Base-by-base conservation (phyloP, 2,329 filamentous ascomycete species). In the Malbranchea zuffiana region DNA sequence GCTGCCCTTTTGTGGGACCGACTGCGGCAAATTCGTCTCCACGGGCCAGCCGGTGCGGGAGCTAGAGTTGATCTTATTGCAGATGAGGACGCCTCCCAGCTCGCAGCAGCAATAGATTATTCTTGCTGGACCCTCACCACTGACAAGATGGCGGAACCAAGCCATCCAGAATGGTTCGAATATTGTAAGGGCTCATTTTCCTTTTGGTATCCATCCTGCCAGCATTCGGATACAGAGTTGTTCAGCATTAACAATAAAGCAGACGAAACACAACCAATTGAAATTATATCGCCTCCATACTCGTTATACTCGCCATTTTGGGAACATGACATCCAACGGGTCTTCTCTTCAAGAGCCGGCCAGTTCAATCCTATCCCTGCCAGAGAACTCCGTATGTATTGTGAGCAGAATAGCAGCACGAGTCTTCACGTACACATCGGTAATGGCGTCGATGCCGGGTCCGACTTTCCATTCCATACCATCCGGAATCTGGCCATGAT, bases 401-500 rank as follows among this genome's bases (percentile, higher is more conserved):
- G 23, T 23, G 41, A 44, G 16, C 39, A 40, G 20, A 45, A 45
- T 24, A 28, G 28, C 10, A 42, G 30, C 21, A 44, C 45, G 8
- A 40, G 34, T 21, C 17, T 47, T 18, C 43, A 45, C 25, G 37
- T 45, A 13, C 43, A 42, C n/a, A 41, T 45, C 18, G 45, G 41
- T 15, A 45, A 47, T 25, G 36, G 37, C 11, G 26, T 35, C 5
- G 16, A 36, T 12, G 17, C 39, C 2, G 31, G 24, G 5, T 24
- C 41, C 3, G 39, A 5, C 6, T 47, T 47, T 18, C 25, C 39
- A 1, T 47, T 47, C 21, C n/a, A 40, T 19, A 42, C 39, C 1
- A 17, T 47, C 25, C 45, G 43, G 16, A 47, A 45, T 20, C 41
- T 47, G 21, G 45, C 45, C 20, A 45, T 45, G 43, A 42, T 47